phyloP scores from a whole-genome alignment of 2,329 filamentous ascomycete species.

The Aspergillus nomiae region DNA sequence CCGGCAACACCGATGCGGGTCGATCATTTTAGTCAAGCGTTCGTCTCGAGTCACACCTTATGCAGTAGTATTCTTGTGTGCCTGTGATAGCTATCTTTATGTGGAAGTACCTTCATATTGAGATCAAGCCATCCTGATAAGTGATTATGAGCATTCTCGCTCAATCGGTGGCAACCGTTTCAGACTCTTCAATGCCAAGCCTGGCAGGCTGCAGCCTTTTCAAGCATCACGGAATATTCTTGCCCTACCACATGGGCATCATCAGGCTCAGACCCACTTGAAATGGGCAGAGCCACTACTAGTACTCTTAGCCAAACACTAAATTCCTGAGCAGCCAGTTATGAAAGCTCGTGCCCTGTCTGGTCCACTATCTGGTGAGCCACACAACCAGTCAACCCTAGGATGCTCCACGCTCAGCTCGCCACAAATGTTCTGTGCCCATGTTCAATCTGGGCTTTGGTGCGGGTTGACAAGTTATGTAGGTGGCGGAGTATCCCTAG shows the following conservation, averaged over 20 bases:
- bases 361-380: not conserved
- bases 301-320: not conserved
- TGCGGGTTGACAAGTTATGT: too few relatives aligned
- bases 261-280: not conserved
- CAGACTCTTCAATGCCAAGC: not conserved
- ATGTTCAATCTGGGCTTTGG: too few relatives aligned
- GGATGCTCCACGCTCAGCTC: not conserved
- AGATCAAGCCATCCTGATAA: fast-evolving
- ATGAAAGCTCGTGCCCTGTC: too few relatives aligned
- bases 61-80: not conserved
- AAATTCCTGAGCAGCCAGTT: not conserved
- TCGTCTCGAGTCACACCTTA: not conserved
- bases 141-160: not conserved
- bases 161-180: fast-evolving
- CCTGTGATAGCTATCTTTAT: too few relatives aligned
- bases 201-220: not conserved
- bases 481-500: too few relatives aligned
- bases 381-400: not conserved
- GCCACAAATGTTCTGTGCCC: not conserved
- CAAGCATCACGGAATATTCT: not conserved
- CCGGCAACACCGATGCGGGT: not conserved
- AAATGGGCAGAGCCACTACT: too few relatives aligned
- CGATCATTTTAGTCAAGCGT: not conserved
- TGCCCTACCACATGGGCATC: not conserved
- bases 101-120: fast-evolving